Percentiles rank a stretch among this genome's conserved stretches.
Evolutionary conservation across 176 grass and related monocot genomes (phyloP).

Genomic region (Canna indica): DNA sequence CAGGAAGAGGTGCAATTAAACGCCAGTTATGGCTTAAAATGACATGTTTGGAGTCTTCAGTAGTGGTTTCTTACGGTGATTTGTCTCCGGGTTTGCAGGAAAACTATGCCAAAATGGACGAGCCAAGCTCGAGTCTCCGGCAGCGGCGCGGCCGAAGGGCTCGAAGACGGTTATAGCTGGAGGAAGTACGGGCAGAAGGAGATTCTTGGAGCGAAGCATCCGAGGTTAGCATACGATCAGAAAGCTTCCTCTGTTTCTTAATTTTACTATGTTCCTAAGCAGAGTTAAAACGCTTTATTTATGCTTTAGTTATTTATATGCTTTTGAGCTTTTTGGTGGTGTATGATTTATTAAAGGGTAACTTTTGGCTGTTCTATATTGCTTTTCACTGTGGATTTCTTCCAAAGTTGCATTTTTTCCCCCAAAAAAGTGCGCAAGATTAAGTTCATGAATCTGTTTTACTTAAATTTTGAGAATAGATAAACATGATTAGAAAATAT

Average conservation of each 20-base stretch:
- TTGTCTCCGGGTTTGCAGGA: slow-evolving; percentile 28
- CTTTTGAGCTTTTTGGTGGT: no score
- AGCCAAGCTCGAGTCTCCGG: slow-evolving; percentile 18
- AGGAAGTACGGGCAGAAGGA: slow-evolving; percentile 80
- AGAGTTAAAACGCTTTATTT: not conserved
- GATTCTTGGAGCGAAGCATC: slow-evolving; percentile 55
- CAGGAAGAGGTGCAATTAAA: slow-evolving; percentile 43
- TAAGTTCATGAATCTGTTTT: no score
- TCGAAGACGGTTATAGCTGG: slow-evolving; percentile 73
- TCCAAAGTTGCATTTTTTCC: no score
- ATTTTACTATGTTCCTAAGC: not conserved
- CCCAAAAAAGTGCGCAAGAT: no score
- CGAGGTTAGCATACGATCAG: slow-evolving; percentile 31
- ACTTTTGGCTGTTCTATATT: no score
- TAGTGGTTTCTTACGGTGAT: not conserved
- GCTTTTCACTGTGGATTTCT: no score
- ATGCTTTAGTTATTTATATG: no score
- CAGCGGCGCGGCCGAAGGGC: not conserved
- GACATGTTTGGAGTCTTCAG: no score
- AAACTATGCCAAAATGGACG: slow-evolving; percentile 42
- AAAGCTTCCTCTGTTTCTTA: not conserved
- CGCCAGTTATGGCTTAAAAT: not conserved
- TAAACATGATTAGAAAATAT: no score
- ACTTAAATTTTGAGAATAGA: no score
- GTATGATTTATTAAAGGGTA: no score